phyloP scores from a whole-genome alignment of 768 basidiomycete species.

The Naganishia vishniacii region DNA sequence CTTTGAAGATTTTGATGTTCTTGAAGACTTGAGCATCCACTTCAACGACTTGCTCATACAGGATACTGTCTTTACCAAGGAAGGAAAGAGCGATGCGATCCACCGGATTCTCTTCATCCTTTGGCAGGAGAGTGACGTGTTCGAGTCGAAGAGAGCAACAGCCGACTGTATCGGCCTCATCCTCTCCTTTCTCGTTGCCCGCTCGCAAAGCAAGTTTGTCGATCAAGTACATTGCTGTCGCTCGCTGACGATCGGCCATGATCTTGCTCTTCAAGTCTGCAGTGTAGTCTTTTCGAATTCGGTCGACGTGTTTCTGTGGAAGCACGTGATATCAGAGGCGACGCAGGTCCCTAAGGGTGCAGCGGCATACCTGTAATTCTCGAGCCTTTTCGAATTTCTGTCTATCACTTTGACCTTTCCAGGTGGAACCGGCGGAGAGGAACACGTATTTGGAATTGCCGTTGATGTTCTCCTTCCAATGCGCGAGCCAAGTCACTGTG shows the following conservation, averaged over 20 bases:
- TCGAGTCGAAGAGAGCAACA: slow-evolving; percentile 96
- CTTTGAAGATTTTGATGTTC: slow-evolving; percentile 93
- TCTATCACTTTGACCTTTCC: slow-evolving; percentile 98
- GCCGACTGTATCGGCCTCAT: slow-evolving; percentile 97
- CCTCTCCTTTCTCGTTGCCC: slow-evolving; percentile 98
- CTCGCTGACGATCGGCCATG: slow-evolving; percentile 90
- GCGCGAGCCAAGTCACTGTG: slow-evolving; percentile 97
- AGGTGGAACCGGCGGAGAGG: slow-evolving; percentile 89
- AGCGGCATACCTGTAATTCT: slow-evolving; percentile 70
- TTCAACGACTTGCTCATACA: slow-evolving; percentile 76
- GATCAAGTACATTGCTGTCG: slow-evolving; percentile 99
- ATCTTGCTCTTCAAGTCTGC: slow-evolving; percentile 78
- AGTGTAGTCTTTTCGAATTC: slow-evolving; percentile 82
- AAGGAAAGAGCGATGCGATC: slow-evolving; percentile 81
- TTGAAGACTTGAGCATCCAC: slow-evolving; percentile 94
- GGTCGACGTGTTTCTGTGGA: slow-evolving; percentile 75
- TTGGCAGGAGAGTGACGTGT: slow-evolving; percentile 85
- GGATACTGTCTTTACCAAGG: slow-evolving; percentile 97
- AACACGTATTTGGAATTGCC: slow-evolving; percentile 95
- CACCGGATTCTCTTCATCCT: slow-evolving; percentile 55
- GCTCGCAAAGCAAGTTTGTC: slow-evolving; percentile 94
- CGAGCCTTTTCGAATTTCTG: slow-evolving; percentile 96
- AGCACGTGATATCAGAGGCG: too few relatives aligned
- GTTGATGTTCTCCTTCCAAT: slow-evolving; percentile 98
- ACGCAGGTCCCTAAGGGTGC: too few relatives aligned